Evolutionary conservation across 2,329 filamentous ascomycete species (phyloP).

Genomic region (Madurella fahalii): DNA sequence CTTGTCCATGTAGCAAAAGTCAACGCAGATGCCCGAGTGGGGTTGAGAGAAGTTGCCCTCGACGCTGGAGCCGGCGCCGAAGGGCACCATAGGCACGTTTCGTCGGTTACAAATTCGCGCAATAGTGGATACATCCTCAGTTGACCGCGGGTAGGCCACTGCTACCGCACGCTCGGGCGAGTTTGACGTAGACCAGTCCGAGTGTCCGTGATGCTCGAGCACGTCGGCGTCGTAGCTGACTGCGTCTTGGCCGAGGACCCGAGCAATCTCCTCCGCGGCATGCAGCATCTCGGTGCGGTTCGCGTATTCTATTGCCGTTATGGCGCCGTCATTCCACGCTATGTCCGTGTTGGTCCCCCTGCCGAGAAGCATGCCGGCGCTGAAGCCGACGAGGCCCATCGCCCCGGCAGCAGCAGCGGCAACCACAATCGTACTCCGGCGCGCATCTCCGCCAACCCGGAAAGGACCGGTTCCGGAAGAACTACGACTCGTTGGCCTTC

Average conservation of each 20-base stretch:
- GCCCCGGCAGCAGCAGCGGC: background rate
- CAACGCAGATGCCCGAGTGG: constrained; percentile 64
- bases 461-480: background rate
- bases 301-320: constrained; percentile 14
- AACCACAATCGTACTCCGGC: background rate
- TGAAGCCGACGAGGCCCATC: constrained; percentile 7
- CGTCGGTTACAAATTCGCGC: constrained; percentile 59
- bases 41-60: constrained; percentile 69
- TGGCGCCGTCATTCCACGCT: background rate
- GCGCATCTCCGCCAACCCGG: background rate
- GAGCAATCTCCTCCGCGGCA: constrained; percentile 53
- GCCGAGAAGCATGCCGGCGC: constrained; percentile 5
- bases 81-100: constrained; percentile 66
- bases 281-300: constrained; percentile 28
- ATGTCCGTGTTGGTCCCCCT: background rate
- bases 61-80: constrained; percentile 66
- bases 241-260: constrained; percentile 51
- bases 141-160: constrained; percentile 60
- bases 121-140: constrained; percentile 60
- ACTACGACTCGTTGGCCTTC: background rate
- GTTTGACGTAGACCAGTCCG: constrained; percentile 68
- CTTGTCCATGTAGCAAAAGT: constrained; percentile 64
- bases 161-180: constrained; percentile 59
- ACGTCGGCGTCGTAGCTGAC: constrained; percentile 63
- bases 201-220: constrained; percentile 61